Conservation (phyloP, 345 rosid species). For the Salix viminalis region DNA sequence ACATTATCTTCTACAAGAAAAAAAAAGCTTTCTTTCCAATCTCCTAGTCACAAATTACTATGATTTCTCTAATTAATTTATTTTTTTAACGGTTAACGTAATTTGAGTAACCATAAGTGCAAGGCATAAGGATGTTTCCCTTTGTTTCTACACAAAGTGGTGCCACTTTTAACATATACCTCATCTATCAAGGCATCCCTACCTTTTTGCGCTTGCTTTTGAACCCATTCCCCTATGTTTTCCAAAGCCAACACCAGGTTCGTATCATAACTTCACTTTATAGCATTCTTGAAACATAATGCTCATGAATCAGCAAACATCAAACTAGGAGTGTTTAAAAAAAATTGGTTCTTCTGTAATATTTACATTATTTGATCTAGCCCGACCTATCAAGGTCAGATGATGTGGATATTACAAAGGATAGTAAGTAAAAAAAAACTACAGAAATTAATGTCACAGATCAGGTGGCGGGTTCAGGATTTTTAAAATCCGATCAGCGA, state of each 20-base stretch:
- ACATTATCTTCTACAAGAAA: neutral
- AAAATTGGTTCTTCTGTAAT: too few species aligned
- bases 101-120: neutral
- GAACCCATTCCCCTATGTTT: neutral
- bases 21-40: neutral
- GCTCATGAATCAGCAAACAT: neutral
- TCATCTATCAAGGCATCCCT: neutral
- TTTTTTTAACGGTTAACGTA: neutral
- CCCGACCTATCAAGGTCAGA: too few species aligned
- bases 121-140: neutral
- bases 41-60: neutral
- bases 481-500: too few species aligned
- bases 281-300: neutral
- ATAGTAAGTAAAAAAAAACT: too few species aligned
- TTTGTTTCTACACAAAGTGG: neutral
- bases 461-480: too few species aligned
- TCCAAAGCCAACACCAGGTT: neutral
- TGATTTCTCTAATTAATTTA: neutral
- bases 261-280: neutral
- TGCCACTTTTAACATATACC: neutral
- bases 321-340: neutral
- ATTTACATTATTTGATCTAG: too few species aligned
- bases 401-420: too few species aligned
- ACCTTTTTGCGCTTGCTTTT: neutral
- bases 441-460: too few species aligned